Evolutionary conservation across 169 alveolate genomes (phyloP), one percentile per base, ranked within the genome.

Genomic region (Plasmodium malariae): DNA sequence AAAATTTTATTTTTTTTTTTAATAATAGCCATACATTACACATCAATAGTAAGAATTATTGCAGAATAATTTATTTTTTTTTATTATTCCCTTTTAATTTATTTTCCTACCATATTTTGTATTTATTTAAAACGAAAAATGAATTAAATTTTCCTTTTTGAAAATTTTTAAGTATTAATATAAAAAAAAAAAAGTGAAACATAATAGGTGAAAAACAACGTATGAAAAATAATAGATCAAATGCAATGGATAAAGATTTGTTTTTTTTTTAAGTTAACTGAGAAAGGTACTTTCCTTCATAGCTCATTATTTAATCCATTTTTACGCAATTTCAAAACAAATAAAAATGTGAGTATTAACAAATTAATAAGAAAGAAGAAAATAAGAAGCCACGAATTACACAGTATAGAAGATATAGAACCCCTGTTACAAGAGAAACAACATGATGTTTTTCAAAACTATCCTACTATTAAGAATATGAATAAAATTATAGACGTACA

Each of bases 331-430:
- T 68, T 26, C 43, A 85, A 85, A 60, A 85, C 92, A 24, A 69
- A 49, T 17, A 85, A 85, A 57, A 85, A 69, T 48, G 32, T 69
- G 30, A 85, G 37, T 48, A 12, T 85, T 62, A 45, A 36, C 2
- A 85, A 85, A 85, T 32, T 85, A 30, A 85, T 85, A 69, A 68
- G 37, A 51, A 85, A 28, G 5, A 85, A 85, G 37, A 85, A 85
- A 62, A 85, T 85, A 68, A 85, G 69, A 57, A 69, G 57, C 21
- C 70, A 85, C 34, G 92, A 85, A 55, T 26, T 69, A 37, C 24
- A 85, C 40, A 85, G 70, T 11, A 85, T 85, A 51, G 87, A 85
- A 51, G 92, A 85, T 85, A 63, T 85, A 71, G 92, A 85, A 68
- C 21, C 69, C 19, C 49, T 85, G 36, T 43, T 85, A 69, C 74